A percentile compares a stretch with the other conserved stretches of the same genome.
phyloP scores from a whole-genome alignment of 352 stramenopile genomes.

The Globisporangium echinulatum region DNA sequence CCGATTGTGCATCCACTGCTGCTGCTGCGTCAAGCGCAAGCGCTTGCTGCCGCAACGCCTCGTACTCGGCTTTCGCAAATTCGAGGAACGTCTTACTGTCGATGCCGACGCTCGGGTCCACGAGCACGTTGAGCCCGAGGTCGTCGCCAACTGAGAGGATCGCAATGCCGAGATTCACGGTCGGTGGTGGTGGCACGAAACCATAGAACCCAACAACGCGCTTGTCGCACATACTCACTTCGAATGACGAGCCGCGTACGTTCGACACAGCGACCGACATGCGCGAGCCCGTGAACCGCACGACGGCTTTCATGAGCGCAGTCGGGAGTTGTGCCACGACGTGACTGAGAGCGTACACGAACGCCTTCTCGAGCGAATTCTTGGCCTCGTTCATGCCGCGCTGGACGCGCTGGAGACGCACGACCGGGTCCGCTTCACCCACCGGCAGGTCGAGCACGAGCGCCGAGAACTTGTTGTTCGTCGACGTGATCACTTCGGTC shows the following conservation, averaged over 20 bases:
- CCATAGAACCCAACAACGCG: conserved; percentile 56
- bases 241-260: conserved; percentile 47
- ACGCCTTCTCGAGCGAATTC: conserved; percentile 71
- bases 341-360: conserved; percentile 60
- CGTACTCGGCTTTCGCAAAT: conserved; percentile 64
- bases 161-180: conserved; percentile 70
- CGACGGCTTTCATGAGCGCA: conserved; percentile 38
- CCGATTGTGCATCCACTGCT: not conserved
- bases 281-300: conserved; percentile 48
- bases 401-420: conserved; percentile 45
- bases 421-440: conserved; percentile 33
- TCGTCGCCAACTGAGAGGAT: conserved; percentile 67
- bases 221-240: conserved; percentile 47
- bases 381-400: conserved; percentile 69
- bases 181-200: conserved; percentile 73
- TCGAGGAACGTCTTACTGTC: conserved; percentile 56
- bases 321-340: conserved; percentile 48
- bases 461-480: conserved; percentile 76
- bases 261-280: conserved; percentile 69
- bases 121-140: conserved; percentile 67
- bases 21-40: not conserved
- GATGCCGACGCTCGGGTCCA: conserved; percentile 62
- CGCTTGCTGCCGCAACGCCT: conserved; percentile 35
- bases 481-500: conserved; percentile 51
- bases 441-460: conserved; percentile 70